These are phyloP conservation scores for Inga laurina DNA, from an alignment of 306 rosid genomes.

Conservation along the genomic window DNA sequence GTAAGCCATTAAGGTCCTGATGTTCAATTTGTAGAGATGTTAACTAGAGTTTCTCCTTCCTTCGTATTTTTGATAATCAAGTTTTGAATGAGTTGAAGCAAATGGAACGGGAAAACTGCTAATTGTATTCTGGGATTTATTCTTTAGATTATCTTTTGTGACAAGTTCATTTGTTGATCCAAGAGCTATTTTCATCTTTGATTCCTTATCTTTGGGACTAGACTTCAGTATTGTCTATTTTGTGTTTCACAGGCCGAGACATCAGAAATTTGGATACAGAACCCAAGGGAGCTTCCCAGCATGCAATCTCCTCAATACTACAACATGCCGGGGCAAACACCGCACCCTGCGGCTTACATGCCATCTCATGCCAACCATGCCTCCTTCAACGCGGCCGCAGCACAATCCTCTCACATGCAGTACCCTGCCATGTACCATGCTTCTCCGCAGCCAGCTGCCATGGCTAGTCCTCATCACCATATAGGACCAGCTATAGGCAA, in stretches of 20 bases:
- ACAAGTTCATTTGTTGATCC: slow-evolving; percentile 4
- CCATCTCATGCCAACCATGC: slow-evolving; percentile 82
- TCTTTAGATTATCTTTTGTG: neutral
- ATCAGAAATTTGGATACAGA: slow-evolving; percentile 96
- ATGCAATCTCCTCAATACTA: slow-evolving; percentile 86
- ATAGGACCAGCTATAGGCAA: slow-evolving; percentile 83
- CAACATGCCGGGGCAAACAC: slow-evolving; percentile 86
- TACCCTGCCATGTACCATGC: slow-evolving; percentile 91
- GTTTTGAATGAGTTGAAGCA: neutral
- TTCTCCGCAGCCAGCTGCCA: slow-evolving; percentile 68
- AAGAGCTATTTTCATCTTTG: neutral
- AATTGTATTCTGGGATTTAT: neutral
- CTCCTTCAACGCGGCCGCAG: slow-evolving; percentile 82
- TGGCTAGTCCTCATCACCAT: slow-evolving; percentile 73
- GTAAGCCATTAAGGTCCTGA: neutral
- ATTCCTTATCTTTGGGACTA: neutral
- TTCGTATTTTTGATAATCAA: neutral
- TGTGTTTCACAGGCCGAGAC: slow-evolving; percentile 76
- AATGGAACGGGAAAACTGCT: neutral
- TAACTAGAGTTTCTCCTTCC: neutral
- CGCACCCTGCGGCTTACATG: slow-evolving; percentile 75
- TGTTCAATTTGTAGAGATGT: too few relatives aligned
- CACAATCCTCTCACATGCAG: slow-evolving; percentile 98
- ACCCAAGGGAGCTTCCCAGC: slow-evolving; percentile 82
- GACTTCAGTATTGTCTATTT: neutral